These are phyloP conservation scores for Orbilia ellipsospora DNA, from an alignment of 2,329 filamentous ascomycete species.

Conservation along the genomic window DNA sequence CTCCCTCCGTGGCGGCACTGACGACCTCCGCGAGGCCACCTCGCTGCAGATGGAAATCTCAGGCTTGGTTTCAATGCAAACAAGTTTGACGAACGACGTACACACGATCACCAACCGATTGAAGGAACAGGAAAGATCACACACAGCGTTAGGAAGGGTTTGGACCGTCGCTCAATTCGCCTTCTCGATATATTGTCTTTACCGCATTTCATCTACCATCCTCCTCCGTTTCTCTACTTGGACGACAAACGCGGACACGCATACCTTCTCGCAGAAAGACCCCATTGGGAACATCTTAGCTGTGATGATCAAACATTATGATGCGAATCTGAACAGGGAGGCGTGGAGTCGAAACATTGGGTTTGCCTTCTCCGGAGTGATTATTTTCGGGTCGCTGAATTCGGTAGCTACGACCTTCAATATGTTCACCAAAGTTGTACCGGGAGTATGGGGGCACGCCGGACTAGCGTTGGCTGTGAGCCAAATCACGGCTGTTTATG, in stretches of 20 bases:
- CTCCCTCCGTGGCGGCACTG: conserved; percentile 74
- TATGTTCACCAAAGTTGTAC: conserved; percentile 80
- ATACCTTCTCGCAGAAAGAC: conserved; percentile 66
- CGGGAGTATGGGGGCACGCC: conserved; percentile 63
- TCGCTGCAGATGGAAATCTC: conserved; percentile 78
- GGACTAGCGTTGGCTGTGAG: conserved; percentile 82
- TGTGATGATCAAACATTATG: conserved; percentile 83
- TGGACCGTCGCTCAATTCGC: conserved; percentile 68
- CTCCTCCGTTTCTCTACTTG: conserved; percentile 60
- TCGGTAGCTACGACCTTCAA: conserved; percentile 86
- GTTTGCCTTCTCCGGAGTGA: conserved; percentile 83
- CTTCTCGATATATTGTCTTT: conserved; percentile 85
- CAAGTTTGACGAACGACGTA: conserved; percentile 74
- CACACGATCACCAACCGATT: conserved; percentile 72
- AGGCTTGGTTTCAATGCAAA: conserved; percentile 82
- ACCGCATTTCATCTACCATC: conserved; percentile 76
- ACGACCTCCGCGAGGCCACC: conserved; percentile 70
- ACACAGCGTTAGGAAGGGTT: conserved; percentile 74
- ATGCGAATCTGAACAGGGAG: conserved; percentile 81
- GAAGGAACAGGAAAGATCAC: conserved; percentile 73
- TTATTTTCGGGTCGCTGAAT: conserved; percentile 82
- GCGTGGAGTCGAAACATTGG: conserved; percentile 88
- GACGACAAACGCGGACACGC: conserved; percentile 58
- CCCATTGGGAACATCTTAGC: conserved; percentile 86
- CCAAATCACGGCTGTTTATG: conserved; percentile 85